Percentiles rank a stretch among this genome's conserved stretches.
Conservation (phyloP, 768 basidiomycete species). For the Boletus barrowsii region DNA sequence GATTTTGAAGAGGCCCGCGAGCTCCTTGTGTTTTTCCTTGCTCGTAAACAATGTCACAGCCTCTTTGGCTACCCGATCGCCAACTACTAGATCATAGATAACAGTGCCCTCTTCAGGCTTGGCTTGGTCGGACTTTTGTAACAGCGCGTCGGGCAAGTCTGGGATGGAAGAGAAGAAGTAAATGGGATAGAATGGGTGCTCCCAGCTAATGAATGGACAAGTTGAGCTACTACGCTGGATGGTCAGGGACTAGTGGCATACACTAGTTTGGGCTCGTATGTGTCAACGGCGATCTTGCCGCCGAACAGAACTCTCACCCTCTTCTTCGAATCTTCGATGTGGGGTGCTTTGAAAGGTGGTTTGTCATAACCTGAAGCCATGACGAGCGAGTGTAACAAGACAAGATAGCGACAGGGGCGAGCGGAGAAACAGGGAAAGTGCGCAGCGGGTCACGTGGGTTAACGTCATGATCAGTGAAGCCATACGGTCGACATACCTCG, state of each 20-base stretch:
- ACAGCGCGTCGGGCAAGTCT: conserved; percentile 35
- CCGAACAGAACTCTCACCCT: conserved; percentile 54
- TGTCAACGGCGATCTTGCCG: conserved; percentile 54
- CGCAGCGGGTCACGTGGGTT: too few species aligned
- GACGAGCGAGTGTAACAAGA: neutral
- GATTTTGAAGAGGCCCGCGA: conserved; percentile 49
- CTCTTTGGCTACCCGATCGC: conserved; percentile 34
- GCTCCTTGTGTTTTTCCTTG: conserved; percentile 31
- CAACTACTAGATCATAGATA: conserved; percentile 48
- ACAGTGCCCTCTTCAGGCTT: conserved; percentile 31
- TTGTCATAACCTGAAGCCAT: conserved; percentile 20
- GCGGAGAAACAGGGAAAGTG: too few species aligned
- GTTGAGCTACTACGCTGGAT: neutral
- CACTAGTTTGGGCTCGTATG: conserved; percentile 57
- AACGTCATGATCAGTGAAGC: too few species aligned
- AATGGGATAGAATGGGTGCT: conserved; percentile 47
- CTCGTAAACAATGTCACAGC: conserved; percentile 37
- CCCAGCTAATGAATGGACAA: conserved; percentile 44
- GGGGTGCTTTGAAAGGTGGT: conserved; percentile 30
- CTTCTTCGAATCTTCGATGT: conserved; percentile 39
- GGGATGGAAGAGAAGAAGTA: conserved; percentile 37
- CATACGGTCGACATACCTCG: too few species aligned
- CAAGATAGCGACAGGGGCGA: too few species aligned
- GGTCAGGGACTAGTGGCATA: conserved; percentile 32
- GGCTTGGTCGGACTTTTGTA: conserved; percentile 33